These are phyloP conservation scores for Colletotrichum brevisporum DNA, from an alignment of 2,329 filamentous ascomycete genomes.

Conservation along the genomic window DNA sequence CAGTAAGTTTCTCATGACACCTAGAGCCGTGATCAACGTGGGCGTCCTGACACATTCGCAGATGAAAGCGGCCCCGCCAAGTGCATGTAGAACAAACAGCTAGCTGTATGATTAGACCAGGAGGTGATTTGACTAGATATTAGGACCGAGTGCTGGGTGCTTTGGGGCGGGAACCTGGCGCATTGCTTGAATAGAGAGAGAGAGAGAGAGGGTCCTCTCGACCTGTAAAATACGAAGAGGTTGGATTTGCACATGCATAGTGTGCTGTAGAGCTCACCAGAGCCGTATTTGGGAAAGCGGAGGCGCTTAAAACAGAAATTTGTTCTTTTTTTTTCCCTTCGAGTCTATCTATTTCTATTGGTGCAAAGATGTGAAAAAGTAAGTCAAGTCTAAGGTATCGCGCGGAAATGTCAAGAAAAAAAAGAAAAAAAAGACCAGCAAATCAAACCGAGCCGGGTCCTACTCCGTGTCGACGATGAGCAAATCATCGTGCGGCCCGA, in stretches of 20 bases:
- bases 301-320: neutral
- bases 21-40: too few relatives aligned
- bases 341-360: too few relatives aligned
- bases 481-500: slow-evolving; percentile 48
- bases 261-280: neutral
- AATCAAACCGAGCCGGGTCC: neutral
- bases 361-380: neutral
- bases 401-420: too few relatives aligned
- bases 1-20: slow-evolving; percentile 54
- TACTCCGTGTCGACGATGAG: slow-evolving; percentile 43
- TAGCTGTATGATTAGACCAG: slow-evolving; percentile 20
- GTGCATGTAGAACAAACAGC: slow-evolving; percentile 32
- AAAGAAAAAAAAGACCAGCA: neutral
- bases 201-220: slow-evolving; percentile 18
- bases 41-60: slow-evolving; percentile 7
- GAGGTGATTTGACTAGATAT: neutral
- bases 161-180: neutral
- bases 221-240: slow-evolving; percentile 12
- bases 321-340: neutral
- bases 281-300: neutral
- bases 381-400: neutral
- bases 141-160: neutral
- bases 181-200: neutral
- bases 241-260: neutral
- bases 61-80: slow-evolving; percentile 33